These are phyloP conservation scores for Ambrosiella cleistominuta DNA, from an alignment of 2,329 filamentous ascomycete genomes.

Conservation along the genomic window DNA sequence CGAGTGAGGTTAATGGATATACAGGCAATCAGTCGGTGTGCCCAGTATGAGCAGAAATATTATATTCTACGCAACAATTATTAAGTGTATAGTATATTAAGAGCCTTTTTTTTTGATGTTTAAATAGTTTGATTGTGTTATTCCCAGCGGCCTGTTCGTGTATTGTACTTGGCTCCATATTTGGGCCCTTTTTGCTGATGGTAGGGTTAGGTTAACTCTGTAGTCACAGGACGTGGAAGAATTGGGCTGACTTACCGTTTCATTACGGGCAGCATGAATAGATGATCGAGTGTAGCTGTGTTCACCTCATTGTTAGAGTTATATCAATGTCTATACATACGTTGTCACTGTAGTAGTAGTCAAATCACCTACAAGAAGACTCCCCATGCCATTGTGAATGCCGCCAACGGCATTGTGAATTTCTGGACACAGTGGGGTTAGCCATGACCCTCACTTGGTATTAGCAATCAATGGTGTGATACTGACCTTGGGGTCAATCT, in stretches of 20 bases:
- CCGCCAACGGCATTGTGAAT: conserved; percentile 31
- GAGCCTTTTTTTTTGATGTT: not conserved
- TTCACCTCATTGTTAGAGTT: not conserved
- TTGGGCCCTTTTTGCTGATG: conserved; percentile 1
- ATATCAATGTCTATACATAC: no score
- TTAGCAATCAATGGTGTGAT: not conserved
- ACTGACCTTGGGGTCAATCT: conserved; percentile 13
- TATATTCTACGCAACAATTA: no score
- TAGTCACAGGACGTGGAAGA: not conserved
- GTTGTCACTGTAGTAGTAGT: not conserved
- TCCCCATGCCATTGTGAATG: conserved; percentile 35
- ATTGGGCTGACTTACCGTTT: conserved; percentile 18
- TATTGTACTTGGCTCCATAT: conserved; percentile 3
- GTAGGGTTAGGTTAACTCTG: conserved; percentile 2
- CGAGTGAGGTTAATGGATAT: no score
- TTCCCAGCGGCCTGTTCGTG: conserved; percentile 4
- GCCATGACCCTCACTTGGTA: not conserved
- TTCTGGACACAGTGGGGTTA: conserved; percentile 8
- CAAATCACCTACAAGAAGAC: conserved; percentile 26
- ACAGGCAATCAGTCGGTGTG: no score
- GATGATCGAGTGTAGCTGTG: conserved; percentile 26
- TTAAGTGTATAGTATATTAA: no score
- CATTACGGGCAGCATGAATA: conserved; percentile 22
- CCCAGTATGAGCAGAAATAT: no score
- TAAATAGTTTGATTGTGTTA: not conserved